phyloP scores from a whole-genome alignment of 768 basidiomycete species.

The Glaciozyma martinii region DNA sequence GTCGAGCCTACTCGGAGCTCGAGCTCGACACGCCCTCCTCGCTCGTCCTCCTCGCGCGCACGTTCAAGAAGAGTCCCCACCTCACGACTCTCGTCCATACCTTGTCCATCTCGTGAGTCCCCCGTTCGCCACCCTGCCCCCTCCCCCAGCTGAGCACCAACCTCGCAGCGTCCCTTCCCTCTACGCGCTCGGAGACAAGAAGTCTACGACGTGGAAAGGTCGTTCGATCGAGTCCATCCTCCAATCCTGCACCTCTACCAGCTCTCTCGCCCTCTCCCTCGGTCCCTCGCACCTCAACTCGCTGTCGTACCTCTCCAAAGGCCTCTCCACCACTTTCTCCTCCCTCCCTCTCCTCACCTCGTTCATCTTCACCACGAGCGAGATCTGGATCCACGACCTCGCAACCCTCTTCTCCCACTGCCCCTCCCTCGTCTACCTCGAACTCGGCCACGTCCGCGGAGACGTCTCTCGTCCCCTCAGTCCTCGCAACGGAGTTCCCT shows the following conservation, averaged over 20 bases:
- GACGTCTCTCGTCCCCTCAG: background rate
- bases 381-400: background rate
- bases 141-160: too few species aligned
- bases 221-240: background rate
- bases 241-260: background rate
- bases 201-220: too few species aligned
- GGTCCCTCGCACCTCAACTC: background rate
- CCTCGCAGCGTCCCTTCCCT: too few species aligned
- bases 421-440: background rate
- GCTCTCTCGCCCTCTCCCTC: background rate
- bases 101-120: too few species aligned
- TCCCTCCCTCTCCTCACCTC: background rate
- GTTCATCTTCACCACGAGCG: background rate
- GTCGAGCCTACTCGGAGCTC: too few species aligned
- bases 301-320: background rate
- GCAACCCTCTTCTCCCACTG: background rate
- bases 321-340: background rate
- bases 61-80: too few species aligned
- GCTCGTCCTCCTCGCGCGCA: too few species aligned
- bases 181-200: too few species aligned
- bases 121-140: too few species aligned
- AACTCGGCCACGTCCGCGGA: background rate
- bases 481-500: background rate
- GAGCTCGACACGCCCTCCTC: too few species aligned
- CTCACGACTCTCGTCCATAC: too few species aligned